Evolutionary conservation across 2,329 filamentous ascomycete species (phyloP).

Genomic region (Aspergillus hortae): DNA sequence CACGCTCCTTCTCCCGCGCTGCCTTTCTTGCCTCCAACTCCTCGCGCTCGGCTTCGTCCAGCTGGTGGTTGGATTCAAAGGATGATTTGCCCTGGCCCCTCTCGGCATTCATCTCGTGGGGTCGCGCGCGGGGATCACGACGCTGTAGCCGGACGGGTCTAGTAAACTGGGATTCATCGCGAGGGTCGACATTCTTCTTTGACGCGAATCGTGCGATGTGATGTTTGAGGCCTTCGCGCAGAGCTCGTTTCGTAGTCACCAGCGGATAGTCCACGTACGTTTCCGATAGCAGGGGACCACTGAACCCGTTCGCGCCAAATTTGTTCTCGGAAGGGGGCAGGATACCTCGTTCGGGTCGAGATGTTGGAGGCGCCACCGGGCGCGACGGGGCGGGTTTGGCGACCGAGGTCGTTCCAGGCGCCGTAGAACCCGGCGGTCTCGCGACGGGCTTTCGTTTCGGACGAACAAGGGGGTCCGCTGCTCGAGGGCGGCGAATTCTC

Average conservation of each 20-base stretch:
- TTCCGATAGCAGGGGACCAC: conserved; percentile 37
- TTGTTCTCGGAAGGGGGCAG: conserved; percentile 24
- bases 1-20: conserved; percentile 79
- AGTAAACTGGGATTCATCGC: conserved; percentile 79
- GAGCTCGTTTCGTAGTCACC: conserved; percentile 74
- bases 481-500: conserved; percentile 48
- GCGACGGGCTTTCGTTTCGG: conserved; percentile 49
- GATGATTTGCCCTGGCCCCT: conserved; percentile 38
- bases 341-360: conserved; percentile 19
- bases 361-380: conserved; percentile 14
- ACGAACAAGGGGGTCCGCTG: conserved; percentile 62
- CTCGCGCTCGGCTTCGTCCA: conserved; percentile 66
- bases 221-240: conserved; percentile 75
- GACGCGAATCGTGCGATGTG: conserved; percentile 81
- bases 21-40: conserved; percentile 59
- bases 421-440: conserved; percentile 20
- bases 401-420: conserved; percentile 21
- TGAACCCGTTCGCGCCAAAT: conserved; percentile 41
- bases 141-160: conserved; percentile 85
- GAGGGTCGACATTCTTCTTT: conserved; percentile 60
- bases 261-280: conserved; percentile 61
- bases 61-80: conserved; percentile 39
- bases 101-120: conserved; percentile 54
- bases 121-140: conserved; percentile 69
- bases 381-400: conserved; percentile 24